Evolutionary conservation across 2,329 filamentous ascomycete genomes (phyloP).

Genomic region (Zymoseptoria crescenta): DNA sequence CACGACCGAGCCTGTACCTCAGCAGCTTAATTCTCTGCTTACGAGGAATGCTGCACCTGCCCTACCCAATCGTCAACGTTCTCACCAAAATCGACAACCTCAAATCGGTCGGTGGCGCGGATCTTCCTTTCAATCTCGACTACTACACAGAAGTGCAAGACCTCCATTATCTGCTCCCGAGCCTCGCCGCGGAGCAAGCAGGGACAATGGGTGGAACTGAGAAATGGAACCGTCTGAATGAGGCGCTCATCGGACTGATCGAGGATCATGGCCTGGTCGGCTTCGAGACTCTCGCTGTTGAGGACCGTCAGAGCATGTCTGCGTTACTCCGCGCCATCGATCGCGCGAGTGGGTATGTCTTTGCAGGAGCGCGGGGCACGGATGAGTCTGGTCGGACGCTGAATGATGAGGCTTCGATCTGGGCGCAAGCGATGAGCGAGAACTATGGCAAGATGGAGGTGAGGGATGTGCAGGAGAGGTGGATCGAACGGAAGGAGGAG

Average conservation of each 20-base stretch:
- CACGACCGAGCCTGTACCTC: constrained; percentile 87
- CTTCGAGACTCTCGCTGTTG: constrained; percentile 89
- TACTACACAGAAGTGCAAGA: constrained; percentile 98
- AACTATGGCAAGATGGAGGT: constrained; percentile 64
- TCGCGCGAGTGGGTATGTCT: constrained; percentile 84
- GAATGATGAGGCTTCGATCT: constrained; percentile 54
- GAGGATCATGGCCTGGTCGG: constrained; percentile 83
- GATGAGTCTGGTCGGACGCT: constrained; percentile 54
- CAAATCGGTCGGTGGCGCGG: constrained; percentile 59
- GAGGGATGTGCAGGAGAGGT: constrained; percentile 87
- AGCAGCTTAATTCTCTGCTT: constrained; percentile 88
- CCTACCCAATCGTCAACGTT: constrained; percentile 90
- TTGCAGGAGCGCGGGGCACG: constrained; percentile 80
- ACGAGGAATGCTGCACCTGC: constrained; percentile 96
- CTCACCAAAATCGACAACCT: constrained; percentile 97
- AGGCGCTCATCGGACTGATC: constrained; percentile 77
- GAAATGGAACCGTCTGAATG: constrained; percentile 79
- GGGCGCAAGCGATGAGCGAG: constrained; percentile 86
- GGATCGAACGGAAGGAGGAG: constrained; percentile 83
- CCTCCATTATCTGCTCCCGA: constrained; percentile 71
- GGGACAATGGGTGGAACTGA: constrained; percentile 25
- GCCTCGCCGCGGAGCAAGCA: constrained; percentile 68
- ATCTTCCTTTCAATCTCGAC: constrained; percentile 88
- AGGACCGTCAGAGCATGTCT: constrained; percentile 97
- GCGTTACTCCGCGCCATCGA: constrained; percentile 82